phyloP scores from a whole-genome alignment of 495 filamentous ascomycete species.

The Jackrogersella multiformis region DNA sequence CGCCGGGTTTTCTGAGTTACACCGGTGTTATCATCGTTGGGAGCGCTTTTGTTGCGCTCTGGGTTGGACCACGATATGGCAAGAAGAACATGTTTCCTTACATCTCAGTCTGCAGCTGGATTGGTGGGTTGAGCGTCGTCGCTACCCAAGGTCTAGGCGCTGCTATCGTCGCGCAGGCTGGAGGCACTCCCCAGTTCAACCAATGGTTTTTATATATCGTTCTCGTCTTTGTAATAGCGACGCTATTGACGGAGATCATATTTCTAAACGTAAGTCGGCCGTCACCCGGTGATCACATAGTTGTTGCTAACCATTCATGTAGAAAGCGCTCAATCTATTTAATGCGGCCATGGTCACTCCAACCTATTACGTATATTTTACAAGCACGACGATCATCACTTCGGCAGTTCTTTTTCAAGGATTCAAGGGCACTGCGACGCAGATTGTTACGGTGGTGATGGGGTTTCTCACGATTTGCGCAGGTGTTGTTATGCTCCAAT shows the following conservation, averaged over 20 bases:
- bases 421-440: conserved; percentile 83
- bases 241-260: conserved; percentile 91
- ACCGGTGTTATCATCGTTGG: conserved; percentile 84
- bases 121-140: conserved; percentile 94
- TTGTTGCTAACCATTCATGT: conserved; percentile 45
- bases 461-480: conserved; percentile 95
- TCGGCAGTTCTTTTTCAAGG: conserved; percentile 93
- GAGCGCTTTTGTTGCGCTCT: conserved; percentile 75
- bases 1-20: conserved; percentile 87
- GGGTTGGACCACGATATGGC: conserved; percentile 88
- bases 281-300: neutral
- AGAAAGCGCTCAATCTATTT: conserved; percentile 99
- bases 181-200: conserved; percentile 86
- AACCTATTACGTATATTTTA: conserved; percentile 99
- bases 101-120: conserved; percentile 91
- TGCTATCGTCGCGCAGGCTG: conserved; percentile 86
- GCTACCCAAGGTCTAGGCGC: conserved; percentile 93
- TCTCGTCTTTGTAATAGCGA: conserved; percentile 87
- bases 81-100: conserved; percentile 99
- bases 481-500: conserved; percentile 93
- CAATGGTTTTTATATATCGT: conserved; percentile 97
- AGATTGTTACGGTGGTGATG: conserved; percentile 89
- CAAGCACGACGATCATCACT: conserved; percentile 90
- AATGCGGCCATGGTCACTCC: conserved; percentile 97
- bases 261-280: conserved; percentile 83